A percentile compares a stretch with the other conserved stretches of the same genome.
These are phyloP conservation scores for Tulasnella sp. DNA, from an alignment of 768 basidiomycete genomes.

Conservation along the genomic window DNA sequence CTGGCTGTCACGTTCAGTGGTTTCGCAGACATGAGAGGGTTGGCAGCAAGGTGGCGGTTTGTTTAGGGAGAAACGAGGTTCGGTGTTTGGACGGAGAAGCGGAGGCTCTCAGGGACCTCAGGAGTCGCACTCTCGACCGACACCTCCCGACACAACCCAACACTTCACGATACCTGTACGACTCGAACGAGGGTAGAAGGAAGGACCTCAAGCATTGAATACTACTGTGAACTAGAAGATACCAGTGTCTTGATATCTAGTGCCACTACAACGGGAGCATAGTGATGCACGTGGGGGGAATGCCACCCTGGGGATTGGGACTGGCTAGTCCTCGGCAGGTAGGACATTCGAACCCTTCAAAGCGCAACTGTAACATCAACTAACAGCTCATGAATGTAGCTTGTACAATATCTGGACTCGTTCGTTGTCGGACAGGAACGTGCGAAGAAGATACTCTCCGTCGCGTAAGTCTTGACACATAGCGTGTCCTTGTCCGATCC, in stretches of 20 bases:
- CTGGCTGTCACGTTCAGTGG: slow-evolving; percentile 6
- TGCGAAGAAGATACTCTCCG: slow-evolving; percentile 88
- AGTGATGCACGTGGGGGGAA: background rate
- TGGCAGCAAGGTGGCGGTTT: background rate
- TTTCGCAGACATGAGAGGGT: slow-evolving; percentile 8
- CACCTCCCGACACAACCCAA: background rate
- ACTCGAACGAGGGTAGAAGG: background rate
- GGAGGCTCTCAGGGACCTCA: background rate
- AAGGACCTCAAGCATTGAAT: background rate
- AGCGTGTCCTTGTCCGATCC: background rate
- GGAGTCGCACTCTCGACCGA: background rate
- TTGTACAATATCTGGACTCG: slow-evolving; percentile 75
- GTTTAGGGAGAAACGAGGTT: background rate
- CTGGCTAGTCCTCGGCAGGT: slow-evolving; percentile 52
- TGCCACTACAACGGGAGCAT: background rate
- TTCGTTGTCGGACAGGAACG: slow-evolving; percentile 86
- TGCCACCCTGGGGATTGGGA: slow-evolving; percentile 23
- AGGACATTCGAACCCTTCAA: background rate
- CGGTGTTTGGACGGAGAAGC: background rate
- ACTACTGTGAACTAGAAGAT: background rate
- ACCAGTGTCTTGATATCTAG: background rate
- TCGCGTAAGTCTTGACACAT: slow-evolving; percentile 54
- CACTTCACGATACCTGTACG: background rate
- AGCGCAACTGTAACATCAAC: background rate
- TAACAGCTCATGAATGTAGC: slow-evolving; percentile 31